Conservation (phyloP, 2,329 filamentous ascomycete species). For the Alternaria tenuissima region DNA sequence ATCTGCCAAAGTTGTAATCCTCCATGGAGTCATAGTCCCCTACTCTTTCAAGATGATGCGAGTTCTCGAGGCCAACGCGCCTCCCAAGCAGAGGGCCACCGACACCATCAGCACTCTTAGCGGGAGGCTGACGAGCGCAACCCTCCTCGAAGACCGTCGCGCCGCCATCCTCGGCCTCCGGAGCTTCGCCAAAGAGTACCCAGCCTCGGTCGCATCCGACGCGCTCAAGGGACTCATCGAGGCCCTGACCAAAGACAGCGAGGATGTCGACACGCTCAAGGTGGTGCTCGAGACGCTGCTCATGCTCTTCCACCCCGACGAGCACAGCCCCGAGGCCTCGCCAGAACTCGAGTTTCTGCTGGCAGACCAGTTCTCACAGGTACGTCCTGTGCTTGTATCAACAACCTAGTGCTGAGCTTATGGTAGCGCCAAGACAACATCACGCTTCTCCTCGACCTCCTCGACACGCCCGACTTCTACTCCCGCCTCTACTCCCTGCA, state of each 20-base stretch:
- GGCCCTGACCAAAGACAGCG: conserved; percentile 83
- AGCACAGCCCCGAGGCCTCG: conserved; percentile 80
- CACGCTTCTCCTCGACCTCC: conserved; percentile 84
- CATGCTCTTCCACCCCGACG: conserved; percentile 83
- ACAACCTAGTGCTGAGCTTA: conserved; percentile 59
- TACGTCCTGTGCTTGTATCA: conserved; percentile 48
- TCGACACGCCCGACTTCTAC: conserved; percentile 89
- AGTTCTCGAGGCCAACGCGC: conserved; percentile 74
- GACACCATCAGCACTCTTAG: conserved; percentile 93
- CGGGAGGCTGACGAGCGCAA: conserved; percentile 85
- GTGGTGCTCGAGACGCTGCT: conserved; percentile 92
- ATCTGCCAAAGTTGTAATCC: no score
- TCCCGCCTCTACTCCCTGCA: conserved; percentile 90
- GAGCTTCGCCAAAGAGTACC: conserved; percentile 96
- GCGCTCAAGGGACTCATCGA: conserved; percentile 88
- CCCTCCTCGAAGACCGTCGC: conserved; percentile 90
- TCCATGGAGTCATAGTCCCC: conserved; percentile 31
- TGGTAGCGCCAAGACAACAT: conserved; percentile 91
- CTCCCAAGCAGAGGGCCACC: conserved; percentile 93
- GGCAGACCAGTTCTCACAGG: conserved; percentile 96
- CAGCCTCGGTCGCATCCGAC: conserved; percentile 92
- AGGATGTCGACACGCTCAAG: conserved; percentile 96
- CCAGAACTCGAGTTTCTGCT: conserved; percentile 97
- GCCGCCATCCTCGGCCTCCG: conserved; percentile 91
- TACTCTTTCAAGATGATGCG: conserved; percentile 54